phyloP scores from a whole-genome alignment of 768 basidiomycete species.

The Stropharia rugosoannulata region DNA sequence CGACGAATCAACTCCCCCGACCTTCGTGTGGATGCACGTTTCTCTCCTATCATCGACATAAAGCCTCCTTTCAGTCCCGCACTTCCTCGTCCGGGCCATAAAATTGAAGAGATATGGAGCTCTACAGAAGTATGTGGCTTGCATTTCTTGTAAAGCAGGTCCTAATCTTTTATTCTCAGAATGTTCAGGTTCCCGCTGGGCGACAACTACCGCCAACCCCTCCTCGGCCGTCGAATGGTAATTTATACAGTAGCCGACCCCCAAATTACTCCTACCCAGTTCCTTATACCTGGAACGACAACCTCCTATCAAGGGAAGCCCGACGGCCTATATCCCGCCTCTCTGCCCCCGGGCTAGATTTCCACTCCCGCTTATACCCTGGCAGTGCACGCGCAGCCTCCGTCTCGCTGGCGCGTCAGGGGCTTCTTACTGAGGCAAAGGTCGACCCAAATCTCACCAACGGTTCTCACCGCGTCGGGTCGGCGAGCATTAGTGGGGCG shows the following conservation, averaged over 20 bases:
- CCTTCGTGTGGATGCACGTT: constrained; percentile 24
- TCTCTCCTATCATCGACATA: constrained; percentile 33
- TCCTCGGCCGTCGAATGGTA: not conserved
- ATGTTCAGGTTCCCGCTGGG: constrained; percentile 17
- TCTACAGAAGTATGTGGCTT: constrained; percentile 26
- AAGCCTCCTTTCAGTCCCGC: constrained; percentile 32
- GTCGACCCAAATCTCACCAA: not conserved
- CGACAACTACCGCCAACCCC: not conserved
- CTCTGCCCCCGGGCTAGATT: constrained; percentile 13
- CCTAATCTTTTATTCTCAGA: not conserved
- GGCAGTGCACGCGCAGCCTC: constrained; percentile 21
- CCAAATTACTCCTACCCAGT: too few species aligned
- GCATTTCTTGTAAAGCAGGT: not conserved
- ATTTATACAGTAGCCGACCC: too few species aligned
- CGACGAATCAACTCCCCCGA: constrained; percentile 26
- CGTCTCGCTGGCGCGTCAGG: constrained; percentile 8
- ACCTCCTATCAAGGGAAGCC: not conserved
- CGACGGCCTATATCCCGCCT: constrained; percentile 5
- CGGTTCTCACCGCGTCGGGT: not conserved
- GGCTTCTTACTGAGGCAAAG: constrained; percentile 4
- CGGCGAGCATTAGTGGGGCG: constrained; percentile 3
- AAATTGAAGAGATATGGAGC: constrained; percentile 31
- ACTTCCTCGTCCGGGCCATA: constrained; percentile 31
- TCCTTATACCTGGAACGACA: not conserved
- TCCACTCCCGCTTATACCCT: constrained; percentile 24